Conservation (phyloP, 2,329 filamentous ascomycete genomes). For the Chlorencoelia australis region DNA sequence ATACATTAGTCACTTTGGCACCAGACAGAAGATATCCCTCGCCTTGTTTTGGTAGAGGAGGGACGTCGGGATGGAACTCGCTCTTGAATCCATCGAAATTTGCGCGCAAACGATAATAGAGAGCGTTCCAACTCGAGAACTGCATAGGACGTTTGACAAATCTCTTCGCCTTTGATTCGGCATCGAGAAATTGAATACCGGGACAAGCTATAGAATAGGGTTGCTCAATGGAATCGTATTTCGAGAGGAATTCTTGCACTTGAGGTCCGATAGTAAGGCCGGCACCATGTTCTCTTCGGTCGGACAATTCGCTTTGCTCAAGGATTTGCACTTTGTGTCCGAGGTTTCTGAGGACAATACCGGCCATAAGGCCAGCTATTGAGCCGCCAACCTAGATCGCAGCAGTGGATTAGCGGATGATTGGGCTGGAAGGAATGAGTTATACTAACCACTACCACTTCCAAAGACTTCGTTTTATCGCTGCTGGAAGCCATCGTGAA, state of each 20-base stretch:
- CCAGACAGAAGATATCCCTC: not conserved
- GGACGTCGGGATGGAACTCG: slow-evolving; percentile 1
- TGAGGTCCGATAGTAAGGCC: slow-evolving; percentile 12
- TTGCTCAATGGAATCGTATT: not conserved
- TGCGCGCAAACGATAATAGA: slow-evolving; percentile 14
- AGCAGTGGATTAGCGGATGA: too few relatives aligned
- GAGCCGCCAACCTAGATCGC: slow-evolving; percentile 19
- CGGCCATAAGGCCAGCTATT: slow-evolving; percentile 13
- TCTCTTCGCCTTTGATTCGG: slow-evolving; percentile 8
- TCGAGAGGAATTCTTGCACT: slow-evolving; percentile 2
- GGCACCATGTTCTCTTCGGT: slow-evolving; percentile 13
- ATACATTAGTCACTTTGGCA: slow-evolving; percentile 1
- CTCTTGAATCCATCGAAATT: slow-evolving; percentile 16
- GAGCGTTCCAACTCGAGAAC: slow-evolving; percentile 13
- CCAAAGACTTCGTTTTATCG: too few relatives aligned
- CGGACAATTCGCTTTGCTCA: slow-evolving; percentile 5
- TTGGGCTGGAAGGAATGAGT: too few relatives aligned
- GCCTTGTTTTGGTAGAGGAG: not conserved
- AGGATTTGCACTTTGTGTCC: slow-evolving; percentile 14
- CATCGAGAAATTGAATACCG: slow-evolving; percentile 8
- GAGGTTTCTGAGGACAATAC: slow-evolving; percentile 9
- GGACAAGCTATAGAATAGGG: slow-evolving; percentile 2
- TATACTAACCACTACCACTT: too few relatives aligned
- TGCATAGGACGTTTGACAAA: not conserved
- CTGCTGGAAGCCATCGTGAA: too few relatives aligned